Base-by-base conservation (phyloP, 2,329 filamentous ascomycete genomes). In the Aspergillus pseudotamarii region DNA sequence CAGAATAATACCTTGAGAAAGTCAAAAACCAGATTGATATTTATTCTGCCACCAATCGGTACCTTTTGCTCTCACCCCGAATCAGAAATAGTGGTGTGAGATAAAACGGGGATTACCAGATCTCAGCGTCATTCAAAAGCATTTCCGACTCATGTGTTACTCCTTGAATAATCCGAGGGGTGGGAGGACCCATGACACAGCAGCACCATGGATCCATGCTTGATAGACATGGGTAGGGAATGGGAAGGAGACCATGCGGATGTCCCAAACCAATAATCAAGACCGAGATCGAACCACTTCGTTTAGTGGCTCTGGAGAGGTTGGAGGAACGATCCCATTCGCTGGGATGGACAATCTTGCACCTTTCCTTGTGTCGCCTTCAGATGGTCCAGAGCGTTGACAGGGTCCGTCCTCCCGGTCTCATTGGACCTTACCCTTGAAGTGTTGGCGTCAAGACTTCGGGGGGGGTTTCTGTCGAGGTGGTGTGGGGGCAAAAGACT, bases 391-490 rank as follows among this genome's bases (percentile, higher is more conserved):
- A 62, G 62, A 66, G 65, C 61, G 32, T 55, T 57, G 64, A 58
- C 26, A 59, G 55, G 59, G 55, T 38, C 51, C 51, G 54, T 59
- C 59, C 60, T 60, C 36, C 23, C 55, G 58, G 43, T 58, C 66
- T 65, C 54, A 70, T 70, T 70, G 68, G 67, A 45, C 48, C 56
- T 60, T 53, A 58, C 28, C 43, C 60, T 19, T 59, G 60, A 34
- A 57, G 41, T 64, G 60, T 64, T 67, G 66, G 66, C 65, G 68
- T 67, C 66, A 64, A 63, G 60, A 63, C 48, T 58, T 34, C 45
- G 23, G 53, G 60, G 23, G 36, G 32, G n/a, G n/a, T n/a, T 50
- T 57, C 23, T 46, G 23, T 26, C 19, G 36, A 57, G 36, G 36
- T 54, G 30, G 21, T 32, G 48, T 51, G 55, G 43, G 34, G 28